Evolutionary conservation across 768 basidiomycete genomes (phyloP).

Genomic region (Cystobasidiopsis lactophilus): DNA sequence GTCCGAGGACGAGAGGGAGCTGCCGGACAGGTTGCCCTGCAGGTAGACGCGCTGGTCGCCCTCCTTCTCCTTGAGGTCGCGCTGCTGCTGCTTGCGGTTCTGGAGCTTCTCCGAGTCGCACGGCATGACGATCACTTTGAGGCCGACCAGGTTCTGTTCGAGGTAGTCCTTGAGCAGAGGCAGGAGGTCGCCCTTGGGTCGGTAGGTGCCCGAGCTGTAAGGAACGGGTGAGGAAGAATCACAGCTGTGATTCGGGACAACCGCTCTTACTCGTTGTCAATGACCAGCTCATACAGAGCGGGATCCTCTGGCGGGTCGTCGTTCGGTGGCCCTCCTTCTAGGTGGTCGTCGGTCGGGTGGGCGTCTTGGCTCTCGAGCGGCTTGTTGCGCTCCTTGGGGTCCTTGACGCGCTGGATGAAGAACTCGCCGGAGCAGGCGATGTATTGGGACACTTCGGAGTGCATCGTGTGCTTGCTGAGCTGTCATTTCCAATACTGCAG

Average conservation of each 20-base stretch:
- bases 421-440: slow-evolving; percentile 1
- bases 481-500: too few species aligned
- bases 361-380: background rate
- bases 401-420: background rate
- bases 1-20: background rate
- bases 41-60: background rate
- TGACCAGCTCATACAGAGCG: background rate
- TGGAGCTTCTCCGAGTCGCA: background rate
- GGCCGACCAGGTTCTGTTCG: background rate
- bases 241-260: background rate
- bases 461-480: slow-evolving; percentile 1
- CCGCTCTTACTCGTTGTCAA: background rate
- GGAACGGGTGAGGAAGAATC: background rate
- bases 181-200: background rate
- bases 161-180: background rate
- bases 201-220: background rate
- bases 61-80: background rate
- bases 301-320: background rate
- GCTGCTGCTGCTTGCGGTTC: background rate
- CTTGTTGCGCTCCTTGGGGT: background rate
- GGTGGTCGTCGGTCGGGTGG: background rate
- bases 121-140: background rate
- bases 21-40: background rate
- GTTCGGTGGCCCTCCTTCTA: background rate
- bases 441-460: background rate